Conservation (phyloP, 371 early-diverging fungal species). For the Phascolomyces articulosus region DNA sequence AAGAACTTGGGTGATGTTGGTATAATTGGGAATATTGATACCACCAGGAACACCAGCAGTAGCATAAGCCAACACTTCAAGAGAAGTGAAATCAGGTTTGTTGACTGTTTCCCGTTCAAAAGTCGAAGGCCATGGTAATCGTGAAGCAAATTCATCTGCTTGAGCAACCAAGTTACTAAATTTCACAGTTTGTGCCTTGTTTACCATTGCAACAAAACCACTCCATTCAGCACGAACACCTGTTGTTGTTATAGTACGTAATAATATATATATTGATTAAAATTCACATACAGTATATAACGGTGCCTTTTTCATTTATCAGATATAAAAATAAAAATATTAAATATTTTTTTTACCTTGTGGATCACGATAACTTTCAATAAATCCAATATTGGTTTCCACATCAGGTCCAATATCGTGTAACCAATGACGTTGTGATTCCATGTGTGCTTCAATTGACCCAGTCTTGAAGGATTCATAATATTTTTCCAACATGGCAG, state of each 20-base stretch:
- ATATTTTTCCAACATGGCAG: conserved; percentile 56
- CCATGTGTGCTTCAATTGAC: conserved; percentile 60
- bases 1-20: conserved; percentile 53
- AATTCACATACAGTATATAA: too few species aligned
- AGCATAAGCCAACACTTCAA: conserved; percentile 64
- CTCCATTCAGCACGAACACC: conserved; percentile 70
- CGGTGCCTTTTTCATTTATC: too few species aligned
- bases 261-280: too few species aligned
- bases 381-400: conserved; percentile 58
- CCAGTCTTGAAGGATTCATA: conserved; percentile 56
- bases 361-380: conserved; percentile 66
- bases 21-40: conserved; percentile 70
- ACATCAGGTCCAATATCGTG: conserved; percentile 61
- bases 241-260: too few species aligned
- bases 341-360: conserved; percentile 28
- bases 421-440: conserved; percentile 63
- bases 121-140: conserved; percentile 58
- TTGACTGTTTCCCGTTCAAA: conserved; percentile 64
- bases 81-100: conserved; percentile 66
- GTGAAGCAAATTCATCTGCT: conserved; percentile 51
- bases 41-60: conserved; percentile 62
- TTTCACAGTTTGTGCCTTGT: conserved; percentile 62
- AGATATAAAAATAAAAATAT: too few species aligned
- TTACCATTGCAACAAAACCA: conserved; percentile 69
- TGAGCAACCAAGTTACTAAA: conserved; percentile 56